These are phyloP conservation scores for Fusarium agapanthi DNA, from an alignment of 2,329 filamentous ascomycete species.

Conservation along the genomic window DNA sequence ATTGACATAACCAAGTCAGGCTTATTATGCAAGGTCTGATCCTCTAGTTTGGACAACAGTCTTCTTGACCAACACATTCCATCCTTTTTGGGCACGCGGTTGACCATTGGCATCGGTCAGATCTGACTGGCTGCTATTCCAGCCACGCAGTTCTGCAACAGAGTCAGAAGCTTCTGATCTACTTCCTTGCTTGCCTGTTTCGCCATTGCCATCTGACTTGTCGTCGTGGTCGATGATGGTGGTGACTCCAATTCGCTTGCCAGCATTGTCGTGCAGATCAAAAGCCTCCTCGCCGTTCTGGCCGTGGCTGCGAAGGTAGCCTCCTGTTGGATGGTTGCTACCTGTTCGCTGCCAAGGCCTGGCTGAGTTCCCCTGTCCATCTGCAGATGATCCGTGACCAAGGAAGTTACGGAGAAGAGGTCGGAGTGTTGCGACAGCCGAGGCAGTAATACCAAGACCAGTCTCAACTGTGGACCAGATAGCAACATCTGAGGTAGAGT, in stretches of 20 bases:
- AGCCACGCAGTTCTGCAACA: constrained; percentile 14
- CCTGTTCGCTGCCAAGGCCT: constrained; percentile 31
- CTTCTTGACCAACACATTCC: constrained; percentile 40
- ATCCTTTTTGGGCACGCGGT: constrained; percentile 11
- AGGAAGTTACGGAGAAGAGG: constrained; percentile 10
- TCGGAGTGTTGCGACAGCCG: constrained; percentile 50
- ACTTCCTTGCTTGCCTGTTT: constrained; percentile 8
- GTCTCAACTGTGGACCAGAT: constrained; percentile 58
- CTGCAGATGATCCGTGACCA: constrained; percentile 7
- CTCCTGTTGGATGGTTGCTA: constrained; percentile 22
- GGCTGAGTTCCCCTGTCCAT: constrained; percentile 28
- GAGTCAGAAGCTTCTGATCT: constrained; percentile 16
- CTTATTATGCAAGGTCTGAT: constrained; percentile 1
- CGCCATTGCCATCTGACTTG: not conserved
- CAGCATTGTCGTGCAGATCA: constrained; percentile 14
- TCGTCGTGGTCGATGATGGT: constrained; percentile 36
- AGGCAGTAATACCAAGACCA: constrained; percentile 53
- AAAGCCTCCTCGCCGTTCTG: constrained; percentile 7
- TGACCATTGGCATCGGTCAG: constrained; percentile 13
- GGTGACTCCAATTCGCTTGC: constrained; percentile 30
- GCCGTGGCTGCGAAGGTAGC: constrained; percentile 34
- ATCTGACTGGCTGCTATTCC: constrained; percentile 39
- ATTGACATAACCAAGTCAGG: not conserved
- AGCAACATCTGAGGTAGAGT: constrained; percentile 53
- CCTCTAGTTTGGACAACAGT: constrained; percentile 37